These are phyloP conservation scores for Saccharomycopsis schoenii DNA, from an alignment of 805 yeast genomes.

Conservation along the genomic window DNA sequence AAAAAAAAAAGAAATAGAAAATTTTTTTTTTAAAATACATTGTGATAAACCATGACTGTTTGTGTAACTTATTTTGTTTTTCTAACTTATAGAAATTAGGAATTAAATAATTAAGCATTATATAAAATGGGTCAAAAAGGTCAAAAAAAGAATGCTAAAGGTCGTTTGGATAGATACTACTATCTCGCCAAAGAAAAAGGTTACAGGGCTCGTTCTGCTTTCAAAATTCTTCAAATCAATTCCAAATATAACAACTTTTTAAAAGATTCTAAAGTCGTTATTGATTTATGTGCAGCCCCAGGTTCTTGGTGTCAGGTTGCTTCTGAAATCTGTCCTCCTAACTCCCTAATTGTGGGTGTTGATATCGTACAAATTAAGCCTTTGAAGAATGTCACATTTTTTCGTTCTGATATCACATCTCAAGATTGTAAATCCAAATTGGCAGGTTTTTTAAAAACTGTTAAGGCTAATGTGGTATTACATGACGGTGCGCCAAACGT, in stretches of 20 bases:
- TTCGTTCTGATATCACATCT: slow-evolving; percentile 85
- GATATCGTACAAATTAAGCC: slow-evolving; percentile 96
- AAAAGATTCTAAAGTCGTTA: slow-evolving; percentile 89
- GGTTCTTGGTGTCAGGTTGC: slow-evolving; percentile 99
- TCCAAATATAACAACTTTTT: slow-evolving; percentile 94
- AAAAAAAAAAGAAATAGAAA: neutral
- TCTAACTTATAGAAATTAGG: too few relatives aligned
- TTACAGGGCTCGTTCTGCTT: slow-evolving; percentile 97
- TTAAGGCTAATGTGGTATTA: slow-evolving; percentile 96
- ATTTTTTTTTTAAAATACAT: neutral
- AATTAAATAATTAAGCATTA: too few relatives aligned
- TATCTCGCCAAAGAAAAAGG: slow-evolving; percentile 96
- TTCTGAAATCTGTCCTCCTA: slow-evolving; percentile 81
- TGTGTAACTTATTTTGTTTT: neutral
- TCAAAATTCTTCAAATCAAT: slow-evolving; percentile 88
- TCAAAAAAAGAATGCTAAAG: slow-evolving; percentile 93
- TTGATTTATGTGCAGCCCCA: slow-evolving; percentile 98
- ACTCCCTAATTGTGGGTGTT: slow-evolving; percentile 94
- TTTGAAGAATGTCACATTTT: slow-evolving; percentile 92
- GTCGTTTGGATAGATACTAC: slow-evolving; percentile 98
- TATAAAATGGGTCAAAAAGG: slow-evolving; percentile 62
- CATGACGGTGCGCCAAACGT: slow-evolving; percentile 99
- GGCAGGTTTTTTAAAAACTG: slow-evolving; percentile 93
- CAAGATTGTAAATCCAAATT: slow-evolving; percentile 93
- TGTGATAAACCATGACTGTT: neutral